phyloP scores from a whole-genome alignment of 1,139 yeast species.

The Lodderomyces jiufengensis region DNA sequence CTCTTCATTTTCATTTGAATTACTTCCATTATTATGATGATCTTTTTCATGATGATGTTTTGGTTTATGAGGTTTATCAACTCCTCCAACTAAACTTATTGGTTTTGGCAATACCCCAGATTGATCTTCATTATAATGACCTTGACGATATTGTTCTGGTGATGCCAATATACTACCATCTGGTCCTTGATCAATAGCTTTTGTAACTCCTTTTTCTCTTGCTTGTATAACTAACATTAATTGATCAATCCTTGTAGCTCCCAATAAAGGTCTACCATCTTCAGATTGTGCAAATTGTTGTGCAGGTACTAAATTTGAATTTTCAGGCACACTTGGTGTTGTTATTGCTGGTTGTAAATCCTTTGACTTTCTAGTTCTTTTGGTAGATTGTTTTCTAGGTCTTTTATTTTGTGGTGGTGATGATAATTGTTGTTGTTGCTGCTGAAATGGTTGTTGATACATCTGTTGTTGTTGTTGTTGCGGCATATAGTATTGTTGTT shows the following conservation, averaged over 20 bases:
- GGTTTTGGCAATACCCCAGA: conserved; percentile 51
- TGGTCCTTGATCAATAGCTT: conserved; percentile 55
- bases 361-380: conserved; percentile 2
- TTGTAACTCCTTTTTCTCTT: conserved; percentile 66
- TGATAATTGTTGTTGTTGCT: conserved; percentile 3
- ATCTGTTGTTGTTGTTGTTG: conserved; percentile 8
- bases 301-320: conserved; percentile 34
- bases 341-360: neutral
- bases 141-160: conserved; percentile 54
- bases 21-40: conserved; percentile 15
- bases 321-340: conserved; percentile 7
- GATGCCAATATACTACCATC: conserved; percentile 56
- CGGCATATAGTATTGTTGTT: conserved; percentile 5
- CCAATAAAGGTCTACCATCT: conserved; percentile 66
- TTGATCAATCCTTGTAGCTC: conserved; percentile 87
- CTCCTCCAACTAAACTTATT: conserved; percentile 75
- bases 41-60: conserved; percentile 14
- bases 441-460: conserved; percentile 1
- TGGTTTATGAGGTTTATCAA: conserved; percentile 58
- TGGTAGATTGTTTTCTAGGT: conserved; percentile 1
- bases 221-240: conserved; percentile 89
- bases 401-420: neutral
- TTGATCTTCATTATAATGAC: conserved; percentile 25
- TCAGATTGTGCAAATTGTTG: conserved; percentile 47
- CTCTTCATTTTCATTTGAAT: conserved; percentile 9